Evolutionary conservation across 2,329 filamentous ascomycete genomes (phyloP).

Genomic region (Madurella fahalii): DNA sequence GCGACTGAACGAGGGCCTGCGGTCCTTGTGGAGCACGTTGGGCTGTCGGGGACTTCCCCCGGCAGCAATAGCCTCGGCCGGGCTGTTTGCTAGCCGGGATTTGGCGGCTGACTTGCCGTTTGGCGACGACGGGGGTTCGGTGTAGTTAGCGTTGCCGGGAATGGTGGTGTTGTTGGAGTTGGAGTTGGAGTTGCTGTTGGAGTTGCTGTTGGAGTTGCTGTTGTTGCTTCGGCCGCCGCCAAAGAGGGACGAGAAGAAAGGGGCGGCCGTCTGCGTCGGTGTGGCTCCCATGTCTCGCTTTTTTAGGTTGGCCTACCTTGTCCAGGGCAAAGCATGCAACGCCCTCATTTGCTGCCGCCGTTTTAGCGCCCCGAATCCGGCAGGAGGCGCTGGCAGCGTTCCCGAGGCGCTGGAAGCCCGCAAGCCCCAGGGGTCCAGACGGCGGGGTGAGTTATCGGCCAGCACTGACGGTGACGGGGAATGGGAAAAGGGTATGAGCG

Average conservation of each 20-base stretch:
- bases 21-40: slow-evolving; percentile 38
- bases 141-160: slow-evolving; percentile 9
- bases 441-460: too few relatives aligned
- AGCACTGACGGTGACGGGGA: too few relatives aligned
- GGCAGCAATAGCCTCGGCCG: slow-evolving; percentile 28
- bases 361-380: slow-evolving; percentile 22
- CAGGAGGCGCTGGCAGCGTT: slow-evolving; percentile 11
- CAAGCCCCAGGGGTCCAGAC: not conserved
- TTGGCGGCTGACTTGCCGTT: slow-evolving; percentile 18
- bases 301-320: slow-evolving; percentile 13
- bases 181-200: not conserved
- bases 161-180: too few relatives aligned
- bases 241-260: slow-evolving; percentile 28
- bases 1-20: slow-evolving; percentile 51
- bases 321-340: slow-evolving; percentile 9
- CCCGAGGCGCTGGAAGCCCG: slow-evolving; percentile 2
- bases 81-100: slow-evolving; percentile 36
- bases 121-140: slow-evolving; percentile 19
- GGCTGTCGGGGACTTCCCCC: slow-evolving; percentile 24
- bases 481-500: too few relatives aligned
- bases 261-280: slow-evolving; percentile 25
- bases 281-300: slow-evolving; percentile 25
- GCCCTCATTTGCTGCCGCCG: slow-evolving; percentile 18
- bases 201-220: slow-evolving; percentile 20
- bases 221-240: slow-evolving; percentile 23